Evolutionary conservation across 2,329 filamentous ascomycete species (phyloP).

Genomic region (Penicillium sp.): DNA sequence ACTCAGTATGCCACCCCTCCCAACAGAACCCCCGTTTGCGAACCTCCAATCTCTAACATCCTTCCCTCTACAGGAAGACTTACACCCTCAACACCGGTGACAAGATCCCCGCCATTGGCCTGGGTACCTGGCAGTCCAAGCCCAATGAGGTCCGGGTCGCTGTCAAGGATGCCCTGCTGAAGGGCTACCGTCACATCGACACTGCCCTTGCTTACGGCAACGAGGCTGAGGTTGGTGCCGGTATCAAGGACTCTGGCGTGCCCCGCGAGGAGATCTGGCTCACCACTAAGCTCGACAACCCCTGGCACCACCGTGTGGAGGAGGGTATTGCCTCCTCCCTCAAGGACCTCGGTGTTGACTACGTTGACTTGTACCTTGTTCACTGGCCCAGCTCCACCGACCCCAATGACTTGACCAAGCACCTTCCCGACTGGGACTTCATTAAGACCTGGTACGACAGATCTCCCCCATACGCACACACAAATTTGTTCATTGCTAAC

Average conservation of each 20-base stretch:
- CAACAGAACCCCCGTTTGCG: not conserved
- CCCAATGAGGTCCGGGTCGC: constrained; percentile 53
- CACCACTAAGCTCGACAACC: constrained; percentile 70
- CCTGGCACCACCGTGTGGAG: constrained; percentile 61
- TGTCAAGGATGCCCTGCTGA: constrained; percentile 50
- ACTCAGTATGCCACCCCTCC: constrained; percentile 14
- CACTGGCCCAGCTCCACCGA: constrained; percentile 64
- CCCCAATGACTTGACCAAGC: constrained; percentile 55
- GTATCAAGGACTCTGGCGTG: constrained; percentile 65
- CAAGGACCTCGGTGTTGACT: constrained; percentile 64
- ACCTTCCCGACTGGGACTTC: constrained; percentile 76
- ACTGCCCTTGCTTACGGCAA: constrained; percentile 59
- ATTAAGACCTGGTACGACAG: constrained; percentile 66
- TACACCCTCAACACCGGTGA: constrained; percentile 52
- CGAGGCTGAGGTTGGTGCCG: constrained; percentile 66
- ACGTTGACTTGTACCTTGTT: constrained; percentile 72
- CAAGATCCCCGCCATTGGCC: constrained; percentile 51
- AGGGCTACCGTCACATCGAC: constrained; percentile 59
- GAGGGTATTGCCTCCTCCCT: constrained; percentile 63
- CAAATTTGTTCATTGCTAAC: constrained; percentile 36
- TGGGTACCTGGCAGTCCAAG: constrained; percentile 58
- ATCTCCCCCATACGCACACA: not conserved
- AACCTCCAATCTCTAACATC: not conserved
- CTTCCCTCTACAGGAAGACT: constrained; percentile 27
- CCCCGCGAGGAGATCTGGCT: constrained; percentile 67